Evolutionary conservation across 257 asterid genomes (phyloP).

Genomic region (Solanum chaucha): DNA sequence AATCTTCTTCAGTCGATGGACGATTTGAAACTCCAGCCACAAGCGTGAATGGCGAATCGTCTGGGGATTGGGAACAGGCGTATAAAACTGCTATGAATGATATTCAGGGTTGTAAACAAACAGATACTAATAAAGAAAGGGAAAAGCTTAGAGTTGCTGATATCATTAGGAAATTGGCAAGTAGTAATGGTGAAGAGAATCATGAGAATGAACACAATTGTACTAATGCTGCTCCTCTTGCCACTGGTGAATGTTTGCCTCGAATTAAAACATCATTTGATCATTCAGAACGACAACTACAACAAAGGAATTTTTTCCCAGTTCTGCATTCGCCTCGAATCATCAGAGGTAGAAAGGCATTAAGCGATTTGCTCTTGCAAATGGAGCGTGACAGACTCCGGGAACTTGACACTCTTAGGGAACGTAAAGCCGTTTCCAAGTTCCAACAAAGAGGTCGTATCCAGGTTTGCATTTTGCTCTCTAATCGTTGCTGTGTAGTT

Average conservation of each 20-base stretch:
- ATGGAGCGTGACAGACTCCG: conserved; percentile 7
- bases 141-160: conserved; percentile 8
- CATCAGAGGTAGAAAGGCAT: conserved; percentile 5
- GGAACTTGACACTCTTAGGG: conserved; percentile 1
- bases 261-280: neutral
- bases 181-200: neutral
- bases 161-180: conserved; percentile 3
- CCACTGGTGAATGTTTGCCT: neutral
- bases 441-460: conserved; percentile 13
- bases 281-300: neutral
- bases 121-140: neutral
- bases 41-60: neutral
- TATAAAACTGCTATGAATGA: neutral
- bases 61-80: neutral
- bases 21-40: neutral
- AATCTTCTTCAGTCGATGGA: neutral
- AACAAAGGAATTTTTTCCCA: neutral
- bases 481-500: neutral
- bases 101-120: neutral
- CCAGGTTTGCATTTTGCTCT: neutral
- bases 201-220: neutral
- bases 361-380: conserved; percentile 4
- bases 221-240: neutral
- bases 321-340: neutral
- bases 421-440: conserved; percentile 5